A percentile compares a stretch with the other conserved stretches of the same genome.
Conservation (phyloP, 2,329 filamentous ascomycete species). For the Pseudogymnoascus sp. region DNA sequence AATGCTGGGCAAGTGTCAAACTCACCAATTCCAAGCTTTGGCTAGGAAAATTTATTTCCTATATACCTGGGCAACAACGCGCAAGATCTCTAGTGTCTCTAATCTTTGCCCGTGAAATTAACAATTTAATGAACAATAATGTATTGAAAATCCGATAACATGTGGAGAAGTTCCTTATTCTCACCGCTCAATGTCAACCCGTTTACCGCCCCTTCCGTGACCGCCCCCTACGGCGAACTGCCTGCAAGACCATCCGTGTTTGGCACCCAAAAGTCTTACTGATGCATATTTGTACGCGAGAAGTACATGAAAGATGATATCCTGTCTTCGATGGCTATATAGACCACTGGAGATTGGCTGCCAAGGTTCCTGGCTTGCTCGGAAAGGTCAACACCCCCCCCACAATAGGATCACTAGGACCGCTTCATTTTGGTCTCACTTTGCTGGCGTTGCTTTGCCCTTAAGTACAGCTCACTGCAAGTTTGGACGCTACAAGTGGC, state of each 20-base stretch:
- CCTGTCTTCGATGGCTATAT: neutral
- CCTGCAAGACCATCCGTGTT: neutral
- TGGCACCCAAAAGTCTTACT: neutral
- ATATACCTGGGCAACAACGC: conserved; percentile 1
- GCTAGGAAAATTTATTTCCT: neutral
- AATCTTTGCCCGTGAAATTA: neutral
- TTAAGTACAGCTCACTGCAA: neutral
- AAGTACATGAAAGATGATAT: neutral
- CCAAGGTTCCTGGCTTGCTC: neutral
- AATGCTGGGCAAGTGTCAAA: neutral
- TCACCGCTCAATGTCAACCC: neutral
- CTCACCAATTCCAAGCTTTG: conserved; percentile 1
- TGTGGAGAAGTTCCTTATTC: neutral
- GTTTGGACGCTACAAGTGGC: neutral
- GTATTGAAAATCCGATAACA: neutral
- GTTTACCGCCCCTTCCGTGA: neutral
- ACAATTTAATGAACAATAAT: neutral
- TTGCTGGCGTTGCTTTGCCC: neutral
- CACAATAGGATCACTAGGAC: neutral
- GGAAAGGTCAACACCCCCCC: neutral
- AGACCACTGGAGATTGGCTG: neutral
- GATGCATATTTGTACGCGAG: neutral
- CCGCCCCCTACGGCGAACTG: neutral
- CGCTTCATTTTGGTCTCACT: neutral
- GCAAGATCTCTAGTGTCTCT: neutral